Base-by-base conservation (phyloP, 2,329 filamentous ascomycete genomes). In the Alternaria sp. region DNA sequence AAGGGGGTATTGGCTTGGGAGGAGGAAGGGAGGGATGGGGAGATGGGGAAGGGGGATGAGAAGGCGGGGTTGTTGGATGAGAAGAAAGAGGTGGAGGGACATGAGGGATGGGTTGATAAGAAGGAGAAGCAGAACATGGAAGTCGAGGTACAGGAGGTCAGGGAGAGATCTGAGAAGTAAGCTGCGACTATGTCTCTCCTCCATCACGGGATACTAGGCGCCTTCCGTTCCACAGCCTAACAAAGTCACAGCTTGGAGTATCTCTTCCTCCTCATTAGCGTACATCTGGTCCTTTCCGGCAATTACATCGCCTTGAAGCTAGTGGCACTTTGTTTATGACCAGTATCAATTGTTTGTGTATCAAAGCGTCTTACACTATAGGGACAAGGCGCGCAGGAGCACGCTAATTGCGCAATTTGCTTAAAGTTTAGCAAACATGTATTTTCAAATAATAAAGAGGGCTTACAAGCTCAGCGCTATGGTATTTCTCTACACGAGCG, bases 401-500 rank as follows among this genome's bases (percentile, higher is more conserved):
- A 37, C 33, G 15, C 15, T 37, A 0, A 37, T 37, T 37, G 15
- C 33, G 33, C 33, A 37, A 37, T 37, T 5, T 37, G 0, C 33
- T 37, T n/a, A 37, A 4, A 9, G 15, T n/a, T 37, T 37, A n/a
- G 33, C 33, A 37, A 37, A n/a, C 33, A n/a, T 37, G 2, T 37
- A 3, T n/a, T 9, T 0, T 4, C 7, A 37, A 9, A 37, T 37
- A 9, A 37, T 0, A n/a, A 0, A n/a, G 5, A 37, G 33, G 15
- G 33, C 33, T 37, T 37, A 37, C 33, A 37, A 37, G 33, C 33
- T 9, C 8, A 3, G 15, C 15, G 33, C 33, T n/a, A 37, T 37
- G 8, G 9, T 2, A 37, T 5, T 37, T 0, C 6, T 1, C 14
- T 15, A 33, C 3, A 3, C 2, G 7, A 9, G 15, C 7, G 33